These are phyloP conservation scores for Crithidia sp. DNA, from an alignment of 208 protist species.

Conservation along the genomic window DNA sequence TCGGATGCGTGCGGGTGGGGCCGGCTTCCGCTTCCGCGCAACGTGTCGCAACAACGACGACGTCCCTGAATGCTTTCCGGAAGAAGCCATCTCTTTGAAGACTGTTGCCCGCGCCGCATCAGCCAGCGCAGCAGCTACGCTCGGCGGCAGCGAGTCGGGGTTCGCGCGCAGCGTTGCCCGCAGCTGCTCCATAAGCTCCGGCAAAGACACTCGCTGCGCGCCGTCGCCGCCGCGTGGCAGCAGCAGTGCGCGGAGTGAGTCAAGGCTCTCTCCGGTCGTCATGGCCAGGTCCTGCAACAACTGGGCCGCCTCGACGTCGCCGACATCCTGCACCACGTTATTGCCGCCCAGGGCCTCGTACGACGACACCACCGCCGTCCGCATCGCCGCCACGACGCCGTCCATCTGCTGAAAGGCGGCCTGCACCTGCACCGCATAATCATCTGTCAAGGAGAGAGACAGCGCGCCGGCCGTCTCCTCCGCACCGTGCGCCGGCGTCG, in stretches of 20 bases:
- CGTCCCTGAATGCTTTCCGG: neutral
- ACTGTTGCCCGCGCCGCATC: neutral
- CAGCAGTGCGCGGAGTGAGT: slow-evolving; percentile 14
- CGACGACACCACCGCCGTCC: slow-evolving; percentile 34
- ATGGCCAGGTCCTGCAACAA: slow-evolving; percentile 27
- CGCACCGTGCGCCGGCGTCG: neutral
- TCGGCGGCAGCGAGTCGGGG: neutral
- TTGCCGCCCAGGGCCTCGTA: slow-evolving; percentile 53
- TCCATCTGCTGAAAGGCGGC: slow-evolving; percentile 26
- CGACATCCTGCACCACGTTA: neutral
- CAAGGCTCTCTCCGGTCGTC: slow-evolving; percentile 13
- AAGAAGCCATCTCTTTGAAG: slow-evolving; percentile 2
- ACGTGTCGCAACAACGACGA: slow-evolving; percentile 20
- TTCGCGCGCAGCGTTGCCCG: slow-evolving; percentile 8
- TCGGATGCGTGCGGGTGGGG: slow-evolving; percentile 22
- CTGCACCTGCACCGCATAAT: slow-evolving; percentile 35
- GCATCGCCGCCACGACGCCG: slow-evolving; percentile 37
- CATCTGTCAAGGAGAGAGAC: neutral
- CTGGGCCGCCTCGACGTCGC: slow-evolving; percentile 21
- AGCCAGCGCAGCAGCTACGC: neutral
- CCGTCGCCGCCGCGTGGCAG: slow-evolving; percentile 6
- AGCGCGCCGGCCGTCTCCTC: neutral
- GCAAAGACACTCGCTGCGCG: slow-evolving; percentile 14
- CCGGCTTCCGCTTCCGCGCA: slow-evolving; percentile 40
- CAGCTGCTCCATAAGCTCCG: slow-evolving; percentile 10